phyloP scores from a whole-genome alignment of 2,329 filamentous ascomycete species.

The Aureobasidium sp. region DNA sequence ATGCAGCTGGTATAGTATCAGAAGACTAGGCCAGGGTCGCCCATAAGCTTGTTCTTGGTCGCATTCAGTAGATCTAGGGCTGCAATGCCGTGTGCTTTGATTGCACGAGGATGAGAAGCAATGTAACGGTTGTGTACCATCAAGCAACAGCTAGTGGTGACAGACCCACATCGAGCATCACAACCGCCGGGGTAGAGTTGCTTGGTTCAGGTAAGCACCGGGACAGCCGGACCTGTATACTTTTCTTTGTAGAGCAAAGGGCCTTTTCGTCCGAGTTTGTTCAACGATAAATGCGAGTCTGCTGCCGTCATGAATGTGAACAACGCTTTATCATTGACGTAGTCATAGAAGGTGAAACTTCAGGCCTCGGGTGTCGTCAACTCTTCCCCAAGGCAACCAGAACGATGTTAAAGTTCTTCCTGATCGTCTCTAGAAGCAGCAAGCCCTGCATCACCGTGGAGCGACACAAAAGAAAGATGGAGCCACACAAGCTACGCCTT shows the following conservation, averaged over 20 bases:
- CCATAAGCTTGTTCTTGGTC: background rate
- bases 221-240: background rate
- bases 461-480: background rate
- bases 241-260: background rate
- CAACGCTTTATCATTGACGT: background rate
- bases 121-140: background rate
- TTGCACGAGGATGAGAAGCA: background rate
- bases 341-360: background rate
- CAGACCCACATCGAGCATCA: background rate
- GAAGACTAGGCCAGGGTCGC: background rate
- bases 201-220: background rate
- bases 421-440: slow-evolving; percentile 2
- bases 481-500: background rate
- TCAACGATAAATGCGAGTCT: background rate
- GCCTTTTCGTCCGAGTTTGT: background rate
- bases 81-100: background rate
- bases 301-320: background rate
- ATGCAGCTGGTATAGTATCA: background rate
- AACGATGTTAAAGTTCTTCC: background rate
- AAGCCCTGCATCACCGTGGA: background rate
- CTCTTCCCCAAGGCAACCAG: background rate
- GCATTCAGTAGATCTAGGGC: background rate
- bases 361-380: background rate
- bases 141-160: background rate
- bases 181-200: background rate